phyloP scores from a whole-genome alignment of 768 basidiomycete genomes.

The Lanmaoa rubissima region DNA sequence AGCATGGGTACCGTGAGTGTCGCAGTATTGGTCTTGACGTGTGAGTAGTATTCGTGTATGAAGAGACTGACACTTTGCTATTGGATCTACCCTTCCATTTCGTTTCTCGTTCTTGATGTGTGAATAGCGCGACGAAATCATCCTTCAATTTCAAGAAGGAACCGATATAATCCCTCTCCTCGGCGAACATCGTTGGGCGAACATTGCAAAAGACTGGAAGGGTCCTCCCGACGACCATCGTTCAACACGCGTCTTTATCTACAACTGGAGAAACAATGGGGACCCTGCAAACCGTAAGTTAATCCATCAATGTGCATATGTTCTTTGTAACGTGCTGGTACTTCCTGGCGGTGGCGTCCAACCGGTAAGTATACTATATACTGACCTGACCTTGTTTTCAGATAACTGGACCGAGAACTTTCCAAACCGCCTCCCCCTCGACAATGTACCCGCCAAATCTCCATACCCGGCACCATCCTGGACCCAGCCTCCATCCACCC shows the following conservation, averaged over 20 bases:
- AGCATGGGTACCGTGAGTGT: conserved; percentile 32
- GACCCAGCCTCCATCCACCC: conserved; percentile 16
- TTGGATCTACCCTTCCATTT: background rate
- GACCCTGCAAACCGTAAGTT: conserved; percentile 32
- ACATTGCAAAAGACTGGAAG: background rate
- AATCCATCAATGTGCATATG: background rate
- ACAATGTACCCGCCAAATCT: conserved; percentile 17
- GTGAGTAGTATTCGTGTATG: background rate
- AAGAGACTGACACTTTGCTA: background rate
- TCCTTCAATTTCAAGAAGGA: conserved; percentile 25
- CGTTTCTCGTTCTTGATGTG: background rate
- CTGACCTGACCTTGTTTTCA: conserved; percentile 6
- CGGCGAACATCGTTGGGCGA: conserved; percentile 26
- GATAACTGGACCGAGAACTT: conserved; percentile 29
- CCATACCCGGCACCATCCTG: conserved; percentile 31
- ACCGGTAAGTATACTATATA: background rate
- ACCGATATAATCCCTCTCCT: conserved; percentile 29
- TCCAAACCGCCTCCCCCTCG: conserved; percentile 7
- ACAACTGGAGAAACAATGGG: conserved; percentile 32
- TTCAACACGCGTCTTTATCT: conserved; percentile 26
- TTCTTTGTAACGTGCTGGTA: background rate
- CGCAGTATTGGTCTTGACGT: background rate
- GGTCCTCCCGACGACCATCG: conserved; percentile 6
- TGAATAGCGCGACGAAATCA: conserved; percentile 28
- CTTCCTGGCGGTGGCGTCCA: background rate